Percentiles rank a stretch among this genome's conserved stretches.
These are phyloP conservation scores for Biscogniauxia mediterranea DNA, from an alignment of 2,329 filamentous ascomycete genomes.

Conservation along the genomic window DNA sequence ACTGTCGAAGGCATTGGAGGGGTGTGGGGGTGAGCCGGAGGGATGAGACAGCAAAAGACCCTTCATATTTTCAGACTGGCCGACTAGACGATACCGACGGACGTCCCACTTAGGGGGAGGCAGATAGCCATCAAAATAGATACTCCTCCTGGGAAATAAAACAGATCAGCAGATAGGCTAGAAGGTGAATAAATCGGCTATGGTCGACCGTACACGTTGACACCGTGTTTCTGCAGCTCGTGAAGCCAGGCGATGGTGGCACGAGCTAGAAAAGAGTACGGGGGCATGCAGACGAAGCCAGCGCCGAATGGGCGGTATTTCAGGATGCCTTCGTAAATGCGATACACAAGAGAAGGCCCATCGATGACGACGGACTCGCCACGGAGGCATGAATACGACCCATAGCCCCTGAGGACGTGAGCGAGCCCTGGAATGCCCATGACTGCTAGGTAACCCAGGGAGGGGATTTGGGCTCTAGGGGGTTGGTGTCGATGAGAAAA, in stretches of 20 bases:
- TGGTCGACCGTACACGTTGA: conserved; percentile 57
- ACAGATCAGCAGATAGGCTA: not conserved
- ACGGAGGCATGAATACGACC: conserved; percentile 40
- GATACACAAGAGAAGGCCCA: conserved; percentile 75
- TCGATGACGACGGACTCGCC: conserved; percentile 60
- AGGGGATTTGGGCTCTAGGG: no score
- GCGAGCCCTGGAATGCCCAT: conserved; percentile 62
- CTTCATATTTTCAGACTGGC: conserved; percentile 55
- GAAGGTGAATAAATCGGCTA: conserved; percentile 14
- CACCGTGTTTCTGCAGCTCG: conserved; percentile 50
- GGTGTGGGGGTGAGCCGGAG: conserved; percentile 25
- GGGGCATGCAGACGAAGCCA: conserved; percentile 54
- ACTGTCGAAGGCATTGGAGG: conserved; percentile 13
- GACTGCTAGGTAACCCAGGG: conserved; percentile 3
- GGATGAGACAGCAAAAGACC: conserved; percentile 41
- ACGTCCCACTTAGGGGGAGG: conserved; percentile 64
- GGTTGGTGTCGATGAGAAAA: no score
- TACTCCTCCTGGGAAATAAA: conserved; percentile 50
- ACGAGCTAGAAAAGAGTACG: conserved; percentile 61
- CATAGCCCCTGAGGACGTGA: conserved; percentile 53
- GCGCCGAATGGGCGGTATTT: conserved; percentile 34
- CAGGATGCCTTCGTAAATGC: conserved; percentile 62
- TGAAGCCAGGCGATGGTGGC: conserved; percentile 63
- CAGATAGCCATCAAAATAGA: conserved; percentile 85
- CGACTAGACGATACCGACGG: conserved; percentile 59